Evolutionary conservation across 495 filamentous ascomycete species (phyloP), one percentile per base, ranked within the genome.

Genomic region (Neurospora sublineolata): DNA sequence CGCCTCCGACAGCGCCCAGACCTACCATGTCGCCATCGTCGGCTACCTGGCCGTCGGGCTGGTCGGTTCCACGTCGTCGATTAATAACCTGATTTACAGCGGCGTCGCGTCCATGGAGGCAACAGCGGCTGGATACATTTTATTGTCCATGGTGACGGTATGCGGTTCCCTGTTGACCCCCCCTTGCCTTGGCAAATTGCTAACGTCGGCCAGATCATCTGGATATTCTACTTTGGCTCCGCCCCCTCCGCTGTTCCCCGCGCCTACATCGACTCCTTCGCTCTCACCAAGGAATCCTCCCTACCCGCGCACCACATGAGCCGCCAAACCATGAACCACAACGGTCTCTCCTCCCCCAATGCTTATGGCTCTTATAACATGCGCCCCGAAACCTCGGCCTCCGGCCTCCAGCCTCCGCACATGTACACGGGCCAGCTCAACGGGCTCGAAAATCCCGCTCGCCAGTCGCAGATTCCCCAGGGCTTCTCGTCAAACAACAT

Each of bases 201-300:
- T 81, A 71, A 79, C 69, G 14, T 33, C 4, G 1, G 3, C 64
- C 73, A 97, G 94, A 92, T 97, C 76, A 88, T 98, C 67, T 99
- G 95, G 95, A 97, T 98, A 73, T 97, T 97, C 83, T 97, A 98
- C 83, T 99, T 97, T 77, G 95, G 95, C 71, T 97, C 95, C 9
- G 89, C 92, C 3, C 94, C 96, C 7, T 90, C 92, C 69, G 92
- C 94, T n/a, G 85, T 89, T 70, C 92, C 94, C 73, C 92, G 94
- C 71, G 90, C 92, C 44, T 97, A 94, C 78, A 91, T 97, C 73
- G 96, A 99, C 81, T 97, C 94, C 3, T 97, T 97, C 76, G 94
- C 96, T 41, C 86, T 98, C 5, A 87, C 96, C 83, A 97, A 97
- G 83, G 93, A 96, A 75, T 87, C 87, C n/a, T 84, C 86, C 36